Evolutionary conservation across 495 filamentous ascomycete genomes (phyloP).

Genomic region (Penicillium ochrochloron): DNA sequence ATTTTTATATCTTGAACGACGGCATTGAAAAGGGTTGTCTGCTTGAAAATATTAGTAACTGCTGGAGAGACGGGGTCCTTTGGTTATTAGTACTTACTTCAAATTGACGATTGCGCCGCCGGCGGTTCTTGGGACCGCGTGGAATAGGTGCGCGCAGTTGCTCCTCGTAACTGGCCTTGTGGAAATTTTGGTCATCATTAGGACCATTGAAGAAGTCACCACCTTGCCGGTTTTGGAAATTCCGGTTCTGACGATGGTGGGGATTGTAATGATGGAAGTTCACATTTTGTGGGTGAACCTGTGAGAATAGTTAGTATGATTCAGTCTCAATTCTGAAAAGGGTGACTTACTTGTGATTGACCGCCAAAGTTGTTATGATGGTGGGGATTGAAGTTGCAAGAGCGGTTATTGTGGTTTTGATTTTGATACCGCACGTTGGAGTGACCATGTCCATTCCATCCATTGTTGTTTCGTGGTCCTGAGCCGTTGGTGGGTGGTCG

Average conservation of each 20-base stretch:
- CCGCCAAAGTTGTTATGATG: neutral
- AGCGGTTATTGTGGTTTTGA: neutral
- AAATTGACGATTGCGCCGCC: neutral
- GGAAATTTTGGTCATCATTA: neutral
- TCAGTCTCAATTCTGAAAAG: neutral
- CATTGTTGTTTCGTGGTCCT: constrained; percentile 13
- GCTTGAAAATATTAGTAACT: neutral
- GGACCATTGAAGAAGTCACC: neutral
- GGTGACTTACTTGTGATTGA: neutral
- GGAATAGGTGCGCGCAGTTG: neutral
- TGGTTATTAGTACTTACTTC: neutral
- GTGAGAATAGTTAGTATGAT: neutral
- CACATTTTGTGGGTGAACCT: neutral
- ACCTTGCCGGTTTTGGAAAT: neutral
- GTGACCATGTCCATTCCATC: neutral
- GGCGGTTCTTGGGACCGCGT: neutral
- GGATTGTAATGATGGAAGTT: neutral
- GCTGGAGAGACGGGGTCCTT: neutral
- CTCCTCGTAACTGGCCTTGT: neutral
- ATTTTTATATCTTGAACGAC: neutral
- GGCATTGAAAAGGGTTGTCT: neutral
- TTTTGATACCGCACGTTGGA: neutral
- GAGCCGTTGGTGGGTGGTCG: constrained; percentile 20
- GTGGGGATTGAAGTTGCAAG: neutral
- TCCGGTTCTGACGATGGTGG: neutral